Evolutionary conservation across 805 yeast genomes (phyloP), one percentile per base, ranked within the genome.

Genomic region (Phaffomyces opuntiae): DNA sequence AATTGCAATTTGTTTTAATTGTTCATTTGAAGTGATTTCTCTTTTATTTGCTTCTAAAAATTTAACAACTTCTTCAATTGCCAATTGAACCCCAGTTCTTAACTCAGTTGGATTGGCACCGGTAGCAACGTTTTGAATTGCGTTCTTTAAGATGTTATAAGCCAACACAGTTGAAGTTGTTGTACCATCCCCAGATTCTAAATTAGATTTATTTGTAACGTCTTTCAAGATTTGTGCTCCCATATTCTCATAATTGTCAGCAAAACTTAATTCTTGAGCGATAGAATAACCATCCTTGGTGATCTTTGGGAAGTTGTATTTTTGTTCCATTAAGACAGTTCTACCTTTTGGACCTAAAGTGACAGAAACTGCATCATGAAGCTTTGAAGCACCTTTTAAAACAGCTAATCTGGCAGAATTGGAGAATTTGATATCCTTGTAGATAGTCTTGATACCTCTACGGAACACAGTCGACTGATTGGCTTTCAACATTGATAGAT

Each of bases 251-350:
- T 90, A 91, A 68, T 83, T 87, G 74, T 93, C 95, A 65, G 83
- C 72, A 55, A 93, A 73, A 37, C 79, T 77, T 59, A 91, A 80
- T 45, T 95, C 81, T 62, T 77, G 80, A 51, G 99, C 99, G 49
- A 91, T 97, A 40, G 98, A 88, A 43, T 89, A 97, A 78, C 99
- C 99, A 67, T 91, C 99, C 74, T 91, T 91, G 69, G 99, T 91
- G 76, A 91, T 91, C 75, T 91, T 91, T 59, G 99, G 99, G 44
- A 96, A 79, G 55, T 96, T 97, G 56, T 87, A 93, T 52, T 87
- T 84, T 73, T 93, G 99, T 73, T 91, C 98, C 64, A 93, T 90
- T 57, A 91, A 77, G 35, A 89, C 99, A 61, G 89, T 91, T 70
- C 99, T 83, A 62, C 99, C 99, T 68, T 90, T 90, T 60, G 99